Conservation (phyloP, 495 filamentous ascomycete genomes). For the Astrothelium subdiscretum region DNA sequence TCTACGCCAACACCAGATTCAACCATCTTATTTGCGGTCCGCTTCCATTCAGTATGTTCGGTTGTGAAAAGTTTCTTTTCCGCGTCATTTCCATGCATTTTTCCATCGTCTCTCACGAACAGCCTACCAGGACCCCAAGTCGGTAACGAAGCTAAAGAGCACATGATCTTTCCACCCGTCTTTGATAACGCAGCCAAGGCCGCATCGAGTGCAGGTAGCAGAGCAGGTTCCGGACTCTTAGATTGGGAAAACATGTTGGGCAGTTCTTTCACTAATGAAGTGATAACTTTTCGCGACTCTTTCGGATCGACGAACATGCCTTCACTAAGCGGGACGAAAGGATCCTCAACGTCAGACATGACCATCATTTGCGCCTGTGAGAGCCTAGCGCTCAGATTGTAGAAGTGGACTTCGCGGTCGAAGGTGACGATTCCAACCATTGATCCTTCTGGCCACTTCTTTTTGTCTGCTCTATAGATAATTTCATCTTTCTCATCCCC, state of each 20-base stretch:
- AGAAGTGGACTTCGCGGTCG: constrained; percentile 93
- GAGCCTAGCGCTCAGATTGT: constrained; percentile 73
- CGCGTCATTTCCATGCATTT: constrained; percentile 72
- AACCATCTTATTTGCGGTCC: constrained; percentile 76
- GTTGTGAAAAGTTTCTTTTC: constrained; percentile 89
- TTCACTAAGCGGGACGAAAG: constrained; percentile 85
- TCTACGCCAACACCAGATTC: constrained; percentile 80
- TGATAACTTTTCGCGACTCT: constrained; percentile 79
- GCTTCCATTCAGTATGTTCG: constrained; percentile 74
- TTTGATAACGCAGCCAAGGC: constrained; percentile 66
- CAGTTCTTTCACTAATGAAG: constrained; percentile 64
- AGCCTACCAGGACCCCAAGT: constrained; percentile 83
- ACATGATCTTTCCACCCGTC: constrained; percentile 89
- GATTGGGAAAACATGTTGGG: constrained; percentile 74
- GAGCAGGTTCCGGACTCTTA: constrained; percentile 78
- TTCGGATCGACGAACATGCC: constrained; percentile 94
- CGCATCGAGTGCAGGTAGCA: constrained; percentile 73
- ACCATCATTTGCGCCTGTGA: constrained; percentile 96
- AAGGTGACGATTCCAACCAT: constrained; percentile 94
- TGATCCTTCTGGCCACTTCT: constrained; percentile 61
- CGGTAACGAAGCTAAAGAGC: constrained; percentile 69
- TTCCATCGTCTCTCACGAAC: constrained; percentile 74
- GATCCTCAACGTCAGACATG: constrained; percentile 95
- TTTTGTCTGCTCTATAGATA: constrained; percentile 34
- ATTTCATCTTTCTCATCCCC: constrained; percentile 46